Base-by-base conservation (phyloP, 306 rosid genomes). In the Urtica urens region DNA sequence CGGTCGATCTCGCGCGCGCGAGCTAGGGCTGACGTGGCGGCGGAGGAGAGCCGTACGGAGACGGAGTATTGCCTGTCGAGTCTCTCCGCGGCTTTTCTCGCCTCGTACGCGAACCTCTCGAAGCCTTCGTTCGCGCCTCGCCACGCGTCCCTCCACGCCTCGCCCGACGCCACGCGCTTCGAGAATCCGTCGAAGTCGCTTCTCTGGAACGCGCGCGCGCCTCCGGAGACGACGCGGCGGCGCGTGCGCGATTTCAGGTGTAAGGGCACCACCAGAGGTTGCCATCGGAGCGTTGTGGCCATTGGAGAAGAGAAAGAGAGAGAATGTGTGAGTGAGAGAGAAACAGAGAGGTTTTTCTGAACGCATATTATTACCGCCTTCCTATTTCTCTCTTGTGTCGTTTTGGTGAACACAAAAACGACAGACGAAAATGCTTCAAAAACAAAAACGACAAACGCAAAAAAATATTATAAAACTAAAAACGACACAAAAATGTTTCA, bases 1-100 rank as follows among this genome's bases (percentile, higher is more conserved):
- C 97, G 73, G 41, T 90, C 95, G 44, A 90, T 66, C 46, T 81
- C 92, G 30, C 92, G 86, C 2, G 86, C 95, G 3, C 87, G 64
- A 26, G 73, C 69, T 0, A 59, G 65, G 26, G 85, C 92, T 19
- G 79, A 55, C 14, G 68, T 69, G 1, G 92, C 77, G 13, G 51
- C 62, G 10, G 80, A 69, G 23, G 64, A 62, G 21, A 84, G 38
- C 12, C 87, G 77, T 28, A 55, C 57, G 1, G 82, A 68, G 10
- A 90, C 50, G 20, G 84, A 65, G 49, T 84, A 90, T 0, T 56
- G 85, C 22, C 97, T 78, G 78, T 90, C 92, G 18, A 90, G 16
- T 8, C 85, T 75, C 72, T 90, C 94, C 13, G 95, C 92, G 0
- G 94, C 70, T 55, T 85, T 90, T 70, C 62, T 84, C 5, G 97